These are phyloP conservation scores for Tilletia caries DNA, from an alignment of 1,284 basidiomycete species.

Conservation along the genomic window DNA sequence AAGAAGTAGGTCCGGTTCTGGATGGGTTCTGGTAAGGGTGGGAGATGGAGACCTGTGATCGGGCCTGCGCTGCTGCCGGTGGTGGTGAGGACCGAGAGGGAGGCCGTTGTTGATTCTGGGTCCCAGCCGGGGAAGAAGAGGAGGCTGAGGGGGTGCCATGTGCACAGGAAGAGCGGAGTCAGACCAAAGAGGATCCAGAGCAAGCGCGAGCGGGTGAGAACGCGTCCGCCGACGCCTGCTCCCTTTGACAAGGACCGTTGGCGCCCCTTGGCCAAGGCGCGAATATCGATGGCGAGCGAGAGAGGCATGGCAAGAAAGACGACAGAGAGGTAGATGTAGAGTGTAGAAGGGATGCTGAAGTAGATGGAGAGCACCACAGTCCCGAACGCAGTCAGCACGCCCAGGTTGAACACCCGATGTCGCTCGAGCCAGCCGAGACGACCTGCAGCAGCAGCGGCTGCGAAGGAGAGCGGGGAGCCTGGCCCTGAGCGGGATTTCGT, in stretches of 20 bases:
- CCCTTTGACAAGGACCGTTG: background rate
- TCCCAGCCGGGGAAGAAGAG: slow-evolving; percentile 14
- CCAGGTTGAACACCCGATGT: background rate
- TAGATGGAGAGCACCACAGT: slow-evolving; percentile 17
- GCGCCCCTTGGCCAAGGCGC: background rate
- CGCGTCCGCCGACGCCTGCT: too few relatives aligned
- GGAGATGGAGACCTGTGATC: background rate
- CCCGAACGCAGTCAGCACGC: background rate
- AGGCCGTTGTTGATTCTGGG: background rate
- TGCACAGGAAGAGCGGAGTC: slow-evolving; percentile 2
- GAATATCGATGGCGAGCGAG: slow-evolving; percentile 1
- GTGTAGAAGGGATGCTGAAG: slow-evolving; percentile 24
- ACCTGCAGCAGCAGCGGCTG: background rate
- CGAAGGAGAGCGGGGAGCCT: background rate
- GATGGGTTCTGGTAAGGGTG: background rate
- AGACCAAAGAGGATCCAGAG: slow-evolving; percentile 16
- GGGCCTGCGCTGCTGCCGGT: background rate
- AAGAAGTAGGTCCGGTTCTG: slow-evolving; percentile 33
- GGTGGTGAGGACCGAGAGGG: background rate
- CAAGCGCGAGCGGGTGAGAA: background rate
- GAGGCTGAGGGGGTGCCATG: slow-evolving; percentile 13
- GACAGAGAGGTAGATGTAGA: slow-evolving; percentile 21
- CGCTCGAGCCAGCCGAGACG: slow-evolving; percentile 7
- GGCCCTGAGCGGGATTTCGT: too few relatives aligned
- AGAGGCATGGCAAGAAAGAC: slow-evolving; percentile 22